These are phyloP conservation scores for Leccinum subgranulosum DNA, from an alignment of 768 basidiomycete species.

Conservation along the genomic window DNA sequence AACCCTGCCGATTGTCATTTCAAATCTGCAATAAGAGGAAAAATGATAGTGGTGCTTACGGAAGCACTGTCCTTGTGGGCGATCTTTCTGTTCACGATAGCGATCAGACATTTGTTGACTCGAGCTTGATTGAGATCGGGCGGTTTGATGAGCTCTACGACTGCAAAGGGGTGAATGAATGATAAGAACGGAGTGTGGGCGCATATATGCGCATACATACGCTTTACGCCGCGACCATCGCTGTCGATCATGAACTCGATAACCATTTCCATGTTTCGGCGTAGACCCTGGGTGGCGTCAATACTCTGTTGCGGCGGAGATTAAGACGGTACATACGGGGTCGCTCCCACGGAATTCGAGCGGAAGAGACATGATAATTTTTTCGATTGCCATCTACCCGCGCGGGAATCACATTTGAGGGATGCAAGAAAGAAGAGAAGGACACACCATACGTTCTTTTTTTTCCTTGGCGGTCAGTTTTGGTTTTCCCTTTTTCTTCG, in stretches of 20 bases:
- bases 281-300: slow-evolving; percentile 50
- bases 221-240: slow-evolving; percentile 55
- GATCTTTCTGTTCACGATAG: slow-evolving; percentile 82
- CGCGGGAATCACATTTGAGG: background rate
- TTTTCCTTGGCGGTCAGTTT: slow-evolving; percentile 78
- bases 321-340: slow-evolving; percentile 51
- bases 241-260: slow-evolving; percentile 74
- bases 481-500: slow-evolving; percentile 54
- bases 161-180: slow-evolving; percentile 36
- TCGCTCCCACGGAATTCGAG: slow-evolving; percentile 90
- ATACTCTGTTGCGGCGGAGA: background rate
- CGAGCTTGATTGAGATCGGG: slow-evolving; percentile 87
- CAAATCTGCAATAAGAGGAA: background rate
- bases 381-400: slow-evolving; percentile 58
- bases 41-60: slow-evolving; percentile 32
- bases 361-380: slow-evolving; percentile 71
- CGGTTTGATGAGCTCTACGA: slow-evolving; percentile 69
- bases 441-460: slow-evolving; percentile 70
- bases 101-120: slow-evolving; percentile 92
- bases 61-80: slow-evolving; percentile 72
- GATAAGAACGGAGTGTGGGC: background rate
- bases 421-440: background rate
- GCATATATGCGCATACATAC: slow-evolving; percentile 48
- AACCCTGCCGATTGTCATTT: slow-evolving; percentile 41
- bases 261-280: slow-evolving; percentile 76